phyloP scores from a whole-genome alignment of 1,139 yeast species.

The Nadsonia starkeyi-henricii region DNA sequence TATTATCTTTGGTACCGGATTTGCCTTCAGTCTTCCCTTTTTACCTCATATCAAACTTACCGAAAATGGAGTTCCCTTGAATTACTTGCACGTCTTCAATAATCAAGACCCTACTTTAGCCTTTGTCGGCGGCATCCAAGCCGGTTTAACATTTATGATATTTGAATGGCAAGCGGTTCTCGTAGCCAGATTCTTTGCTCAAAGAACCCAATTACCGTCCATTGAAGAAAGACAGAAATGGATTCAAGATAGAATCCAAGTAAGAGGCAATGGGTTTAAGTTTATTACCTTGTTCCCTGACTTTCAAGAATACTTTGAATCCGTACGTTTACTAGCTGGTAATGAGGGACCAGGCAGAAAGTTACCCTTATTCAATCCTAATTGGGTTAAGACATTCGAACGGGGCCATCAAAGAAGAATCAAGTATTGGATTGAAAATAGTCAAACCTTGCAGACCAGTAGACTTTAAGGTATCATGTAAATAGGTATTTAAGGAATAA shows the following conservation, averaged over 20 bases:
- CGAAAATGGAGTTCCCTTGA: neutral
- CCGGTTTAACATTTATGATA: neutral
- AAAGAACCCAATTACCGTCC: neutral
- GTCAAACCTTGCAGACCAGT: no score
- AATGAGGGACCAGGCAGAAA: no score
- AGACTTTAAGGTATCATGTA: no score
- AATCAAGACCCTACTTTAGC: neutral
- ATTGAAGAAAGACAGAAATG: neutral
- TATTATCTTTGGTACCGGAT: slow-evolving; percentile 53
- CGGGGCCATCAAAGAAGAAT: no score
- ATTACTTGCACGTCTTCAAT: neutral
- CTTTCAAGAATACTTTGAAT: no score
- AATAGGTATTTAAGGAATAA: no score
- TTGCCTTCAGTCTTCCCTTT: slow-evolving; percentile 35
- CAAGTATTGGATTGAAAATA: no score
- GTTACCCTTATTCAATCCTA: no score
- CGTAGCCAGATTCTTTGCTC: neutral
- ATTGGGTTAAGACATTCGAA: no score
- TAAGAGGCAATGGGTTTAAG: neutral
- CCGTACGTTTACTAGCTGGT: no score
- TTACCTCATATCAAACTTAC: neutral
- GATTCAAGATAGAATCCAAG: neutral
- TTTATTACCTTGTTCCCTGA: no score
- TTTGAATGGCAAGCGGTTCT: neutral
- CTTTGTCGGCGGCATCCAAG: neutral